Evolutionary conservation across 192 early-diverging fungal genomes (phyloP).

Genomic region (Backusella liffmaniae): DNA sequence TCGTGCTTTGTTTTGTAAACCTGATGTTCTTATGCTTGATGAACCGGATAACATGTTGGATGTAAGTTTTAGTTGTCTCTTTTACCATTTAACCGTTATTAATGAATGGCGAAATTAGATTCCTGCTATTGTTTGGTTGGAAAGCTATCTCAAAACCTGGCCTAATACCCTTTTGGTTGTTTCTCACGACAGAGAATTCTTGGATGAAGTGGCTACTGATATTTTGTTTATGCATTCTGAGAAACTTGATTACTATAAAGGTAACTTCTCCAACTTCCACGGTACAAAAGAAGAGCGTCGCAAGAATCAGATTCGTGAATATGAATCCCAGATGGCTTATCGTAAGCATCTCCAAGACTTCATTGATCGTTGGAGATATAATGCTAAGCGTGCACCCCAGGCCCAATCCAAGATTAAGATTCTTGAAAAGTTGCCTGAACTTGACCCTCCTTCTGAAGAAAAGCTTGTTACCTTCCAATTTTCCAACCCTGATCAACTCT

Average conservation of each 20-base stretch:
- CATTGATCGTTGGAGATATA: slow-evolving; percentile 99
- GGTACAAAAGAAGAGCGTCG: slow-evolving; percentile 88
- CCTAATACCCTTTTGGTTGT: slow-evolving; percentile 91
- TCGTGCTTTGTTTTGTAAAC: slow-evolving; percentile 94
- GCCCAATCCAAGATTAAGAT: slow-evolving; percentile 98
- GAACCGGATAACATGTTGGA: slow-evolving; percentile 92
- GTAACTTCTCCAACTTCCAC: slow-evolving; percentile 92
- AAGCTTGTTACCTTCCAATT: slow-evolving; percentile 86
- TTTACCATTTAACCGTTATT: not conserved
- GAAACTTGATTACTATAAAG: slow-evolving; percentile 90
- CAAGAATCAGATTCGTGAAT: slow-evolving; percentile 90
- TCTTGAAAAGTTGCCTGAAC: slow-evolving; percentile 92
- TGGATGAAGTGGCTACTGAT: slow-evolving; percentile 97
- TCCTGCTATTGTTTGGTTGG: slow-evolving; percentile 98
- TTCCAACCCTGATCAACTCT: slow-evolving; percentile 89
- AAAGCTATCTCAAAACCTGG: slow-evolving; percentile 92
- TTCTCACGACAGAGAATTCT: slow-evolving; percentile 97
- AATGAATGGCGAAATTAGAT: slow-evolving; percentile 41
- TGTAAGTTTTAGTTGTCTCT: slow-evolving; percentile 22
- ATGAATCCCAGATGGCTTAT: slow-evolving; percentile 93
- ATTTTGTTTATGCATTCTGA: slow-evolving; percentile 96
- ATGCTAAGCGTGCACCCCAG: slow-evolving; percentile 95
- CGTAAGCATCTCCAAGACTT: slow-evolving; percentile 96
- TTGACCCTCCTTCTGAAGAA: slow-evolving; percentile 84
- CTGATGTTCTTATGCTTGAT: slow-evolving; percentile 88